phyloP scores from a whole-genome alignment of 257 asterid genomes.

The Solanum tarijense region DNA sequence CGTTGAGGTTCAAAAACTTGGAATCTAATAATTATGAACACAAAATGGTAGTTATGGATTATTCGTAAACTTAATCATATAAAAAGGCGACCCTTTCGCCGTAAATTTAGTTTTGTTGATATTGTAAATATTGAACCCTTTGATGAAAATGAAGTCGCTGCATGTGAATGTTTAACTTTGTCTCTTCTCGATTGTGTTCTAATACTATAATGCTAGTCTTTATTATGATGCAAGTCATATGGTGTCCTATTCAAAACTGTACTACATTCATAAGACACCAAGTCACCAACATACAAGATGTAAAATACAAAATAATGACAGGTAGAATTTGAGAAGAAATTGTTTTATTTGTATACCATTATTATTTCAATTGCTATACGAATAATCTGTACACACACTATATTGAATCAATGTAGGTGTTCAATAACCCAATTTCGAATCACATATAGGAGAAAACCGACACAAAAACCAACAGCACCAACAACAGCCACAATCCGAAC shows the following conservation, averaged over 20 bases:
- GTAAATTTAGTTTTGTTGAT: not conserved
- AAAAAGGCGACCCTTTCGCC: not conserved
- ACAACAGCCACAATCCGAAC: slow-evolving; percentile 28
- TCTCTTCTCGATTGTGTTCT: too few relatives aligned
- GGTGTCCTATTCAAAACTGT: not conserved
- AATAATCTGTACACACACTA: not conserved
- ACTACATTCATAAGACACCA: not conserved
- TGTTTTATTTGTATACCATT: not conserved
- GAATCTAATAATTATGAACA: not conserved
- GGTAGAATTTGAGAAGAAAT: not conserved
- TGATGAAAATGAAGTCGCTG: not conserved
- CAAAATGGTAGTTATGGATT: not conserved
- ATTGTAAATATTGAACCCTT: not conserved
- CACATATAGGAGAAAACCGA: slow-evolving; percentile 20
- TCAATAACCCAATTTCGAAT: slow-evolving; percentile 25
- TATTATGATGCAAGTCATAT: not conserved
- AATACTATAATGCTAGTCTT: not conserved
- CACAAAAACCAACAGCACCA: slow-evolving; percentile 20
- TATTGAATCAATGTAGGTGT: slow-evolving; percentile 5
- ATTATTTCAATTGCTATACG: not conserved
- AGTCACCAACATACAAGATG: not conserved
- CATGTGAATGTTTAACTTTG: not conserved
- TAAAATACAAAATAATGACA: not conserved
- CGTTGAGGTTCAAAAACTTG: not conserved
- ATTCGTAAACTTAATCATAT: not conserved